Conservation (phyloP, 768 basidiomycete species). For the Phylloporus sp. region DNA sequence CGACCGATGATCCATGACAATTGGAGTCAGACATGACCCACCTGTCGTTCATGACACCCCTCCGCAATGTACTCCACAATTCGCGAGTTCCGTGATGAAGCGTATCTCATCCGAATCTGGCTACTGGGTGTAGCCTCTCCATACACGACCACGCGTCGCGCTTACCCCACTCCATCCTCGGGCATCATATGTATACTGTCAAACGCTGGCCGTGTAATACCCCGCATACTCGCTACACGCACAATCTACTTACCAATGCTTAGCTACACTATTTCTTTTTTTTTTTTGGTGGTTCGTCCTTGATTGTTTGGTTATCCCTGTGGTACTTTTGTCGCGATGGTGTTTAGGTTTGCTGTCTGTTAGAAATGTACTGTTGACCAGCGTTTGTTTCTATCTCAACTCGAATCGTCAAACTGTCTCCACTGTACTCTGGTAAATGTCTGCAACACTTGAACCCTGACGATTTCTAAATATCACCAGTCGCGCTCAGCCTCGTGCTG, state of each 20-base stretch:
- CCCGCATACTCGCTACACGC: constrained; percentile 12
- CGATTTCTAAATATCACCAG: constrained; percentile 5
- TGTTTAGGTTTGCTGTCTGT: not conserved
- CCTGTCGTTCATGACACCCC: not conserved
- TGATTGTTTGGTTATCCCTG: constrained; percentile 6
- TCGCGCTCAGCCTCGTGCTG: constrained; percentile 33
- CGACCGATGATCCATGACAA: constrained; percentile 16
- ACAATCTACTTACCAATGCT: constrained; percentile 10
- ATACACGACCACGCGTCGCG: not conserved
- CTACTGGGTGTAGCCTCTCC: not conserved
- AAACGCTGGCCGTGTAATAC: constrained; percentile 30
- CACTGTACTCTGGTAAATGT: constrained; percentile 22
- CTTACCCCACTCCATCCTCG: not conserved
- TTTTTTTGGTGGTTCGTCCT: not conserved
- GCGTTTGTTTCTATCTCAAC: too few relatives aligned
- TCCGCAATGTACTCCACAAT: not conserved
- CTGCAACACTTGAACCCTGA: not conserved
- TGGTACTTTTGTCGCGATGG: constrained; percentile 8
- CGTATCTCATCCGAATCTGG: not conserved
- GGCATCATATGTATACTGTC: constrained; percentile 11
- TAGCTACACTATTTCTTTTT: constrained; percentile 5
- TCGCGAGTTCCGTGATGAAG: not conserved
- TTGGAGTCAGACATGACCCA: constrained; percentile 1
- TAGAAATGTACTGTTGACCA: constrained; percentile 5
- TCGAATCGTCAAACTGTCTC: constrained; percentile 26